Evolutionary conservation across 2,329 filamentous ascomycete genomes (phyloP), one percentile per base, ranked within the genome.

Genomic region (Scytalidium sp.): DNA sequence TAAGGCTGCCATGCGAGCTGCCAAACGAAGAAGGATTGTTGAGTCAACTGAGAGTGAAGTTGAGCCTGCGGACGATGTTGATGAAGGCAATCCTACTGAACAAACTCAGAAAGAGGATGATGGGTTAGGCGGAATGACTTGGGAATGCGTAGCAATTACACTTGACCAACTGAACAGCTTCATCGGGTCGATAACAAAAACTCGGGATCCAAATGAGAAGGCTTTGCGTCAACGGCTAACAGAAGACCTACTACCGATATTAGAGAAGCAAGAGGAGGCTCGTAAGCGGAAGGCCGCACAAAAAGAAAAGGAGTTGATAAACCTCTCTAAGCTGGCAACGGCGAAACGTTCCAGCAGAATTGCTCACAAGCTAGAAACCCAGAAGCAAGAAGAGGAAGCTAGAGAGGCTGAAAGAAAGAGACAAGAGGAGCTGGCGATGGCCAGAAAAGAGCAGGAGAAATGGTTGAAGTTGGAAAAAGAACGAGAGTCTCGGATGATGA

Each of bases 331-430:
- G 65, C 80, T 97, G 71, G 90, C 90, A n/a, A 89, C 87, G 50
- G 93, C 94, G 3, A 99, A 99, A 71, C 79, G 94, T 55, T 99
- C 94, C 1, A 96, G 90, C 61, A 84, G 94, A 55, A 83, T 99
- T 57, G 92, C 93, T 17, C 80, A 81, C 56, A 95, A 90, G 64
- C 74, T 84, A 27, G 91, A 97, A 64, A 86, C 83, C 56, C 88
- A 91, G 62, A 85, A 83, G 58, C 76, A 87, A 53, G 84, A 93
- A 43, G 84, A 90, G 52, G 80, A 87, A 58, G 78, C 77, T 17
- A 82, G 78, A 9, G 87, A 92, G 62, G 87, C 86, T 42, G 83
- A 89, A 58, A 81, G 79, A 48, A 87, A 81, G 70, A 78, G 76
- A 52, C 76, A 78, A 45, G 73, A 72, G 6, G 88, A 93, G 47